Conservation (phyloP, 2,329 filamentous ascomycete species). For the Cercospora brassicicola region DNA sequence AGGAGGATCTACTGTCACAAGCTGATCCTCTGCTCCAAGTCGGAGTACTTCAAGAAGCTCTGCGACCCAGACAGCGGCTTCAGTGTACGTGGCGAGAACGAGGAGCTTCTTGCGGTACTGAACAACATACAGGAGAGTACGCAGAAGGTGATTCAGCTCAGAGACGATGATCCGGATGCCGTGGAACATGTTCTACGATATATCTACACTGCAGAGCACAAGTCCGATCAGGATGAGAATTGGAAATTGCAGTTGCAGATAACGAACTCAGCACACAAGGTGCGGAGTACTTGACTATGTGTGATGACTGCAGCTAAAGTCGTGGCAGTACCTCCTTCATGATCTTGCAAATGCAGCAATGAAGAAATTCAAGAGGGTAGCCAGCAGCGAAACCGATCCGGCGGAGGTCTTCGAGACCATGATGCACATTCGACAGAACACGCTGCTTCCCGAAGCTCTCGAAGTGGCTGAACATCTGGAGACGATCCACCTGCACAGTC, state of each 20-base stretch:
- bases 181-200: constrained; percentile 15
- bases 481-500: background rate
- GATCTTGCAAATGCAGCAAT: background rate
- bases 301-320: background rate
- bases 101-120: background rate
- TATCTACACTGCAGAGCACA: constrained; percentile 8
- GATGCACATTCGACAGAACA: background rate
- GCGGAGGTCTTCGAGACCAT: background rate
- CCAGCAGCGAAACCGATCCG: background rate
- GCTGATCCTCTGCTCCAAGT: constrained; percentile 15
- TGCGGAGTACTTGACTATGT: background rate
- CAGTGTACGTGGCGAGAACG: background rate
- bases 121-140: background rate
- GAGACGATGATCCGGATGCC: constrained; percentile 18
- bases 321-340: background rate
- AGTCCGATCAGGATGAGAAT: background rate
- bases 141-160: constrained; percentile 12
- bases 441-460: background rate
- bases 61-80: constrained; percentile 13
- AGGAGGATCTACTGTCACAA: constrained; percentile 16
- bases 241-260: constrained; percentile 13
- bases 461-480: constrained; percentile 1
- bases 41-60: constrained; percentile 16
- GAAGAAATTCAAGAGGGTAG: background rate
- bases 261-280: constrained; percentile 5